Evolutionary conservation across 345 rosid species (phyloP), one percentile per base, ranked within the genome.

Genomic region (Salix viminalis): DNA sequence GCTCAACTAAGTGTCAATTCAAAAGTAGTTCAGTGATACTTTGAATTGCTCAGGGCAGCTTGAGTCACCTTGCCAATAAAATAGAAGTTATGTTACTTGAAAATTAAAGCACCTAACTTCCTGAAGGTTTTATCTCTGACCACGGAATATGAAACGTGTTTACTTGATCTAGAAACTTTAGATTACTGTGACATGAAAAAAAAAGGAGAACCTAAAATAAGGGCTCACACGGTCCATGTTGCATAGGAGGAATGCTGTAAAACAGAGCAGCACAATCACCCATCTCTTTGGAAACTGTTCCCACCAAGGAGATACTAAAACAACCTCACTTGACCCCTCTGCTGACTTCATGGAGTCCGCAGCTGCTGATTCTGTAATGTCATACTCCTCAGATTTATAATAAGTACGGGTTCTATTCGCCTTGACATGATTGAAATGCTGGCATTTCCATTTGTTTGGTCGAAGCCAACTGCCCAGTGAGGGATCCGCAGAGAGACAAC

Each of bases 181-280:
- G 30, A n/a, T 7, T 9, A 30, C 12, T n/a, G 52, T 0, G 64
- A 44, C 28, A 36, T 36, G 23, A 42, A 18, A 16, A 46, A 68
- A 14, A 32, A 32, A 32, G n/a, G 44, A 6, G 68, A 39, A 19
- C 7, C 7, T 26, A 1, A 71, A 68, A 71, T 69, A 79, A 67
- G 32, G 21, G 79, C 97, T 85, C 80, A 95, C 99, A 67, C 99
- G 93, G 86, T 95, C 99, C 99, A 95, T 95, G 82, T 95, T 95
- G 92, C 97, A 95, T 2, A 95, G 82, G 10, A 95, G 89, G 84
- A 93, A 95, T 32, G 97, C 88, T 1, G 86, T 52, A 78, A 95
- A 95, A 85, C 97, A 95, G 77, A 95, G 90, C 50, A 95, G 82
- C 28, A 95, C 99, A 37, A 95, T 86, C 80, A 88, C 88, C 96